Conservation (phyloP, 192 early-diverging fungal genomes). For the Coemansia aciculifera region DNA sequence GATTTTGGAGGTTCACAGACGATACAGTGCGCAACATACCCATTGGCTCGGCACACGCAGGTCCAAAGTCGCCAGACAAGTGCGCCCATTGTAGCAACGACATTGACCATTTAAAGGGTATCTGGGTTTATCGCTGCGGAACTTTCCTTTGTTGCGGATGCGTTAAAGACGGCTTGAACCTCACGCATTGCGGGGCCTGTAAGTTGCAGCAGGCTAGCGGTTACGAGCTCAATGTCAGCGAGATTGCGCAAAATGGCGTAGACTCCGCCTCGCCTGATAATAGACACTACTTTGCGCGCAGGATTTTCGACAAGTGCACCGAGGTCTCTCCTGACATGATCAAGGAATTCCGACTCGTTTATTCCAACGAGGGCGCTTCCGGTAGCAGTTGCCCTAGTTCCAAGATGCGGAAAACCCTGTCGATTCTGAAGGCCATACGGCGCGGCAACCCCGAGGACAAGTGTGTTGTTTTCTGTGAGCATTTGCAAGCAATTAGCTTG, state of each 20-base stretch:
- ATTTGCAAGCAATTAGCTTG: background rate
- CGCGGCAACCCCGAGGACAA: conserved; percentile 13
- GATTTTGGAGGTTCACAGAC: background rate
- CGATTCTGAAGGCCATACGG: conserved; percentile 18
- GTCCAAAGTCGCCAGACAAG: background rate
- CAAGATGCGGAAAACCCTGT: conserved; percentile 18
- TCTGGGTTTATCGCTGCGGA: background rate
- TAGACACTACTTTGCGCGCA: background rate
- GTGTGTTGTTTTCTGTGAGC: conserved; percentile 28
- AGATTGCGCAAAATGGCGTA: background rate
- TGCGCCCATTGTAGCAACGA: background rate
- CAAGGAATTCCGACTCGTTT: background rate
- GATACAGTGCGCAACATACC: background rate
- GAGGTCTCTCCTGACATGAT: background rate
- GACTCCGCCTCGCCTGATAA: background rate
- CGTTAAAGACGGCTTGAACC: background rate
- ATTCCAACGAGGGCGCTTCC: background rate
- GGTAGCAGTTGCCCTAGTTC: conserved; percentile 11
- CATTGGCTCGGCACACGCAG: background rate
- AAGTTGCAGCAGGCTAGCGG: background rate
- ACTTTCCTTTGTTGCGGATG: background rate
- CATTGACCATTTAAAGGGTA: background rate
- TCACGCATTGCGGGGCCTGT: background rate
- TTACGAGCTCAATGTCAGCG: background rate
- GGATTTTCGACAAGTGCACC: background rate